A percentile compares a stretch with the other conserved stretches of the same genome.
Conservation (phyloP, 75 land plant genomes). For the Picea glauca region DNA sequence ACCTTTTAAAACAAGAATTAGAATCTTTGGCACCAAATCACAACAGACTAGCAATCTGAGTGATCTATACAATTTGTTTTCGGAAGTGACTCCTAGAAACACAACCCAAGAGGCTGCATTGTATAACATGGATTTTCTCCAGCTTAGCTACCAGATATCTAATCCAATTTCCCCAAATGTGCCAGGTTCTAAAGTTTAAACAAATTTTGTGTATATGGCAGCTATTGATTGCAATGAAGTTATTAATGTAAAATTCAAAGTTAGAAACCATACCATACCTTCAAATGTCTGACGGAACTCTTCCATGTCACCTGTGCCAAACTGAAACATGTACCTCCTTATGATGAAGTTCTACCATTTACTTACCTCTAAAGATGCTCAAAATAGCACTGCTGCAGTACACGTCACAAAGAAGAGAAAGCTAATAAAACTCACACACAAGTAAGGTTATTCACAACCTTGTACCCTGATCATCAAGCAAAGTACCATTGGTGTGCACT, state of each 20-base stretch:
- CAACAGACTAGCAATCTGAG: too few relatives aligned
- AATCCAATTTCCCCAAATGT: too few relatives aligned
- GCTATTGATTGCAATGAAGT: too few relatives aligned
- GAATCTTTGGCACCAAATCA: too few relatives aligned
- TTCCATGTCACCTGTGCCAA: neutral
- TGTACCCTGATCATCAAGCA: slow-evolving; percentile 1
- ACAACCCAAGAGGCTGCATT: too few relatives aligned
- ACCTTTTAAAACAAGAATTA: too few relatives aligned
- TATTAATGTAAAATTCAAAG: neutral
- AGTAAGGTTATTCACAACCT: neutral
- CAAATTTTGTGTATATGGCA: too few relatives aligned
- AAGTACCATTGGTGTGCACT: slow-evolving; percentile 10
- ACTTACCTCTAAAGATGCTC: neutral
- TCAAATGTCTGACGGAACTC: neutral
- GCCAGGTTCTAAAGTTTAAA: too few relatives aligned
- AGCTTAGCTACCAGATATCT: too few relatives aligned
- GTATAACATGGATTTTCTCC: too few relatives aligned
- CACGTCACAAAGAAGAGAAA: neutral
- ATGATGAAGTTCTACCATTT: neutral
- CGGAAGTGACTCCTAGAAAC: too few relatives aligned
- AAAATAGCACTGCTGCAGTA: neutral
- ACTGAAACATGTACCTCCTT: neutral
- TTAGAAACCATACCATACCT: slow-evolving; percentile 6
- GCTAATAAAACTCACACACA: neutral
- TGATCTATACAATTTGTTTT: too few relatives aligned